Conservation (phyloP, 441 rosid species). For the Hura crepitans region DNA sequence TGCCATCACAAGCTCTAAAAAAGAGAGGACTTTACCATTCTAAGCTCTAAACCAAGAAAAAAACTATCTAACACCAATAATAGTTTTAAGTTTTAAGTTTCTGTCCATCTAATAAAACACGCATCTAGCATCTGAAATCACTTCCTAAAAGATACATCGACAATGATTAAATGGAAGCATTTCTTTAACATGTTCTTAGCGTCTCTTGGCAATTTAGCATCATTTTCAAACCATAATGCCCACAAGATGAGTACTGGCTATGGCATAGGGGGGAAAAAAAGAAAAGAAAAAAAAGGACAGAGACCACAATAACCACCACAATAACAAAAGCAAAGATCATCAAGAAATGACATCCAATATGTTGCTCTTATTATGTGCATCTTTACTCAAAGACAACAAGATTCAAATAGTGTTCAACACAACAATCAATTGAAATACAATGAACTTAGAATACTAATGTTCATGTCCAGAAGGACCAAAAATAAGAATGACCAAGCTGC, state of each 20-base stretch:
- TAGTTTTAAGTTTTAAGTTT: not conserved
- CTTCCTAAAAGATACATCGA: not conserved
- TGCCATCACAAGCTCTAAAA: not conserved
- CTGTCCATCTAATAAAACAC: not conserved
- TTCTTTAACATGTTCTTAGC: not conserved
- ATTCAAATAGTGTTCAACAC: not conserved
- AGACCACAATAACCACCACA: not conserved
- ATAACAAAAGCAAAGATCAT: slow-evolving; percentile 3
- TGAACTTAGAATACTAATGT: not conserved
- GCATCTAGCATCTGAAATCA: not conserved
- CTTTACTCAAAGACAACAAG: not conserved
- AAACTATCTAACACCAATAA: too few relatives aligned
- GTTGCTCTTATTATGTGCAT: not conserved
- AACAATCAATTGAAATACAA: not conserved
- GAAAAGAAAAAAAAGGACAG: not conserved
- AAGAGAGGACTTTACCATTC: not conserved
- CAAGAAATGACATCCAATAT: not conserved
- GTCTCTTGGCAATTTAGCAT: not conserved
- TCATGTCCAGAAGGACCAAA: not conserved
- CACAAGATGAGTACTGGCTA: not conserved
- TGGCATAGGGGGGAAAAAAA: too few relatives aligned
- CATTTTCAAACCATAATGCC: not conserved
- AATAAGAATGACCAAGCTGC: not conserved
- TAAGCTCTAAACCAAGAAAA: too few relatives aligned
- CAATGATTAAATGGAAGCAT: not conserved